Conservation (phyloP, 345 rosid species). For the Brassica juncea region DNA sequence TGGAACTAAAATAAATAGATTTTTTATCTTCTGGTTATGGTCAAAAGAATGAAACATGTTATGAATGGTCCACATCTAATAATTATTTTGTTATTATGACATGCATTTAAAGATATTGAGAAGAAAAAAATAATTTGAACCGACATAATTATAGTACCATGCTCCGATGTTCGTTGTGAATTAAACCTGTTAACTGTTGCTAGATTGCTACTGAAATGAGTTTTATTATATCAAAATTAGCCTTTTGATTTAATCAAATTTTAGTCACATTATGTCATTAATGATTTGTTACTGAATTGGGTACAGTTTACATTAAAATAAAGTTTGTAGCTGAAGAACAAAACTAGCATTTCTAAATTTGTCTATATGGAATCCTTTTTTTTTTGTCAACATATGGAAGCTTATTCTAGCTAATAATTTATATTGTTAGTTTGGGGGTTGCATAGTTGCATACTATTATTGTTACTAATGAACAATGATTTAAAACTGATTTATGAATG, state of each 20-base stretch:
- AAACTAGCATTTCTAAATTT: not conserved
- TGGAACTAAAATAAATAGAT: not conserved
- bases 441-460: not conserved
- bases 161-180: conserved; percentile 28
- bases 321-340: not conserved
- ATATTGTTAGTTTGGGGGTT: not conserved
- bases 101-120: not conserved
- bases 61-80: not conserved
- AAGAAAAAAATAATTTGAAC: conserved; percentile 14
- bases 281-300: not conserved
- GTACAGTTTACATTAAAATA: not conserved
- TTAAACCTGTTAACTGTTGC: conserved; percentile 16
- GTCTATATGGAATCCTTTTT: no score
- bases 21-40: not conserved
- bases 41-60: not conserved
- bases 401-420: not conserved
- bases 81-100: not conserved
- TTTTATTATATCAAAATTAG: not conserved
- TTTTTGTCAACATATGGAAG: no score
- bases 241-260: not conserved
- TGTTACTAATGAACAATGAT: not conserved
- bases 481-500: not conserved
- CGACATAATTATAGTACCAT: conserved; percentile 40
- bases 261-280: not conserved
- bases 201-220: not conserved